A percentile compares a stretch with the other conserved stretches of the same genome.
Evolutionary conservation across 1,284 basidiomycete genomes (phyloP).

Genomic region (Papiliotrema flavescens): DNA sequence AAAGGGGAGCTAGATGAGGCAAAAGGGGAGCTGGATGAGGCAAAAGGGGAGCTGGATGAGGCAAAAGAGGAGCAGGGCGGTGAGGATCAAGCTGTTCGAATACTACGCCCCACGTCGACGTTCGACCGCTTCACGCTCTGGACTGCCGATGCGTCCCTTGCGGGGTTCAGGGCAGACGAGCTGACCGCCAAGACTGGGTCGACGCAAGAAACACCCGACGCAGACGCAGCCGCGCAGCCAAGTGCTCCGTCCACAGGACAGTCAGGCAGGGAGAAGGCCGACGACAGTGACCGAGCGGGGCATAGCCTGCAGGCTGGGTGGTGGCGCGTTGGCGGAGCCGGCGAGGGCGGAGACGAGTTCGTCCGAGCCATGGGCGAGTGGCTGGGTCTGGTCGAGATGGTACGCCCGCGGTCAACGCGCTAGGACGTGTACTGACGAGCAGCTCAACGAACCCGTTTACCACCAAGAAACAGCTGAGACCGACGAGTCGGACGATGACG

Average conservation of each 20-base stretch:
- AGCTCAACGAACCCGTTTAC: constrained; percentile 32
- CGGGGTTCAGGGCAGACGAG: constrained; percentile 30
- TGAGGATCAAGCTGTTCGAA: constrained; percentile 8
- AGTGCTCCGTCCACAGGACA: background rate
- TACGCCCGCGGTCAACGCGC: constrained; percentile 29
- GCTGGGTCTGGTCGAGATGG: constrained; percentile 38
- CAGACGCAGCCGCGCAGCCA: background rate
- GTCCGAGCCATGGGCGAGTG: constrained; percentile 44
- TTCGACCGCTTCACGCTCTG: constrained; percentile 38
- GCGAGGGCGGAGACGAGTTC: constrained; percentile 45
- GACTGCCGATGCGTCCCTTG: constrained; percentile 38
- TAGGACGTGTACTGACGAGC: constrained; percentile 1
- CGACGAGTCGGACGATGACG: constrained; percentile 16
- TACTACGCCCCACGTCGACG: constrained; percentile 23
- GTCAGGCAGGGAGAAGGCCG: too few relatives aligned
- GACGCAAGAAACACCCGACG: background rate
- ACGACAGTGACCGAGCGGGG: too few relatives aligned
- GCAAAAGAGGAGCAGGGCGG: too few relatives aligned
- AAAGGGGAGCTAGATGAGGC: too few relatives aligned
- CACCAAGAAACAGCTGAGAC: constrained; percentile 12
- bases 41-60: background rate
- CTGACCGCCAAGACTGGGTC: background rate
- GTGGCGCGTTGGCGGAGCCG: constrained; percentile 41
- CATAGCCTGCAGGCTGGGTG: constrained; percentile 13
- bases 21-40: too few relatives aligned